phyloP scores from a whole-genome alignment of 2,329 filamentous ascomycete genomes.

The Aspergillus eucalypticola region DNA sequence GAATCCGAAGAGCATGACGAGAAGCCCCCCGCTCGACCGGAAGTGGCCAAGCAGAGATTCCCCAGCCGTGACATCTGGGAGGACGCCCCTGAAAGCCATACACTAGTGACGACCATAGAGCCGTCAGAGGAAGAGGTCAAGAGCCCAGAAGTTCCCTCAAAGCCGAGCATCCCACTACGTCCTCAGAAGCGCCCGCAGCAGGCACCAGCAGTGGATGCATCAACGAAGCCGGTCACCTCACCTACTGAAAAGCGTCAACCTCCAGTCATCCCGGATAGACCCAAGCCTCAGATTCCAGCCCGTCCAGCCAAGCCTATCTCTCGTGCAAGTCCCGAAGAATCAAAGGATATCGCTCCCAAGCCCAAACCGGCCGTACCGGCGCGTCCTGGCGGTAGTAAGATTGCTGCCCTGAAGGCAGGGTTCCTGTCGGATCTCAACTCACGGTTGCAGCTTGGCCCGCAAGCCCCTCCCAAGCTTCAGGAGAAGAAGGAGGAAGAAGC shows the following conservation, averaged over 20 bases:
- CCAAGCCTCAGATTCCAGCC: conserved; percentile 67
- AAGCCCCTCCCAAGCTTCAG: conserved; percentile 68
- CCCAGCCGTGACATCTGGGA: conserved; percentile 95
- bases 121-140: conserved; percentile 55
- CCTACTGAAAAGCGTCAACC: conserved; percentile 53
- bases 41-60: conserved; percentile 66
- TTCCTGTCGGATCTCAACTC: conserved; percentile 95
- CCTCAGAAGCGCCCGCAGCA: conserved; percentile 38
- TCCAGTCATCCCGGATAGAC: conserved; percentile 57
- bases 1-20: conserved; percentile 29
- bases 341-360: conserved; percentile 51
- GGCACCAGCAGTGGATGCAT: conserved; percentile 33
- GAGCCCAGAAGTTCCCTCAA: conserved; percentile 36
- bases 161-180: conserved; percentile 36
- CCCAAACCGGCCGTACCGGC: conserved; percentile 82
- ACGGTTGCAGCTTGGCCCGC: conserved; percentile 82
- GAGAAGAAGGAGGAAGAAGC: conserved; percentile 61
- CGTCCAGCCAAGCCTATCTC: conserved; percentile 59
- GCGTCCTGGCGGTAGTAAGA: conserved; percentile 78
- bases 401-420: conserved; percentile 83
- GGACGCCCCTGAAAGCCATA: conserved; percentile 80
- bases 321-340: conserved; percentile 33
- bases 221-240: conserved; percentile 42
- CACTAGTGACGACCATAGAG: conserved; percentile 69
- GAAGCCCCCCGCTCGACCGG: conserved; percentile 49